These are phyloP conservation scores for Steccherinum ochraceum DNA, from an alignment of 768 basidiomycete species.

Conservation along the genomic window DNA sequence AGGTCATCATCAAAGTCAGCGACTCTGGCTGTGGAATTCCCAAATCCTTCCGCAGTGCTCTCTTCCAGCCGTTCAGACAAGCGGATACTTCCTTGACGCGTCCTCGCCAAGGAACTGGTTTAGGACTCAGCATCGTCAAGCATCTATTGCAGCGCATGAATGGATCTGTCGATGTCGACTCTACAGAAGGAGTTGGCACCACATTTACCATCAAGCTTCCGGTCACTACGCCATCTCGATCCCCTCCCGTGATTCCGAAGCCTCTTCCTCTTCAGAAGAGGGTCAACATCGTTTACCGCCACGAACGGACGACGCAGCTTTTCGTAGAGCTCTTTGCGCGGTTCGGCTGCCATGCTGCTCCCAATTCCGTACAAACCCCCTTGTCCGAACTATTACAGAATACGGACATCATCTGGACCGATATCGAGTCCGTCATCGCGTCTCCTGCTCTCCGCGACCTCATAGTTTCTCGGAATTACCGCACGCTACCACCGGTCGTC, in stretches of 20 bases:
- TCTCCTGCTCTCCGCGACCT: conserved; percentile 13
- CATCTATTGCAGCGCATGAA: conserved; percentile 24
- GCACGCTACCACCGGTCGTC: conserved; percentile 10
- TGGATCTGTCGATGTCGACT: conserved; percentile 22
- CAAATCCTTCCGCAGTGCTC: conserved; percentile 16
- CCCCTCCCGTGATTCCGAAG: background rate
- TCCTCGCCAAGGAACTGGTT: conserved; percentile 21
- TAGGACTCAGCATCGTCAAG: conserved; percentile 25
- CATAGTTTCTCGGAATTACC: conserved; percentile 2
- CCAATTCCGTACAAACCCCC: conserved; percentile 1
- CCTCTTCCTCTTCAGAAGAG: conserved; percentile 8
- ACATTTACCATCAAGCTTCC: conserved; percentile 22
- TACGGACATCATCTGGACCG: conserved; percentile 20
- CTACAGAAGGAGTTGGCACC: conserved; percentile 17
- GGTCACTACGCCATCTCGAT: conserved; percentile 9
- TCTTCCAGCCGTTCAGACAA: conserved; percentile 24
- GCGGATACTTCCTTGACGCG: conserved; percentile 21
- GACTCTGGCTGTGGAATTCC: conserved; percentile 26
- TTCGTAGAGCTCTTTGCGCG: conserved; percentile 15
- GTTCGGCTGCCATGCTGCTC: conserved; percentile 10
- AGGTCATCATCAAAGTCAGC: conserved; percentile 15
- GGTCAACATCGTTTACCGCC: conserved; percentile 17
- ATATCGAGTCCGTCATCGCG: conserved; percentile 13
- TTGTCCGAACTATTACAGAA: conserved; percentile 10
- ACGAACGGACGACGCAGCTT: conserved; percentile 16